These are phyloP conservation scores for Rubia yunnanensis DNA, from an alignment of 257 asterid species.

Conservation along the genomic window DNA sequence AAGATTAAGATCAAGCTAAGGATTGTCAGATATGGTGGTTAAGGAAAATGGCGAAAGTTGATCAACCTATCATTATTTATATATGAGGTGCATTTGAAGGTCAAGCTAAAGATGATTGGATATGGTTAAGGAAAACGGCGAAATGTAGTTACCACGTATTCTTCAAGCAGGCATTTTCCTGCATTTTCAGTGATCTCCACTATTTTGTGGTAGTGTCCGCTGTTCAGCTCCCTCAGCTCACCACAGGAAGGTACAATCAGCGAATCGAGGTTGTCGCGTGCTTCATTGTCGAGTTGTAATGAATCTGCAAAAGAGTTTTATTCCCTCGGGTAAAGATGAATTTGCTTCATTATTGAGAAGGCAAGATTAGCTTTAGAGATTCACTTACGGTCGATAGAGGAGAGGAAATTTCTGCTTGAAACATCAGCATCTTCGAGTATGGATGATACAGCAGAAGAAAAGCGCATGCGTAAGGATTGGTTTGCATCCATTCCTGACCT, in stretches of 20 bases:
- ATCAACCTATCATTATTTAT: no score
- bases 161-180: constrained; percentile 79
- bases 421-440: constrained; percentile 65
- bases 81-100: not conserved
- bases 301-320: constrained; percentile 44
- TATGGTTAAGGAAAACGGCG: not conserved
- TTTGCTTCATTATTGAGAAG: no score
- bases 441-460: constrained; percentile 73
- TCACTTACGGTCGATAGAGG: constrained; percentile 78
- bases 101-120: not conserved
- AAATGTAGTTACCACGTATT: constrained; percentile 46
- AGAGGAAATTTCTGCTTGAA: constrained; percentile 71
- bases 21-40: no score
- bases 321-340: not conserved
- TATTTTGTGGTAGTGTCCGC: constrained; percentile 67
- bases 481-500: constrained; percentile 86
- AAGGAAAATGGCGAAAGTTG: no score
- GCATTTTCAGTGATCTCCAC: constrained; percentile 74
- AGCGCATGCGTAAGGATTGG: constrained; percentile 46
- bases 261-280: constrained; percentile 70
- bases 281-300: constrained; percentile 86
- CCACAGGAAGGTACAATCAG: constrained; percentile 77
- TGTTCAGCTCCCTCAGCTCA: constrained; percentile 70
- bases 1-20: no score
- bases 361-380: not conserved